These are phyloP conservation scores for Teratosphaeriaceae sp. DNA, from an alignment of 2,329 filamentous ascomycete genomes.

Conservation along the genomic window DNA sequence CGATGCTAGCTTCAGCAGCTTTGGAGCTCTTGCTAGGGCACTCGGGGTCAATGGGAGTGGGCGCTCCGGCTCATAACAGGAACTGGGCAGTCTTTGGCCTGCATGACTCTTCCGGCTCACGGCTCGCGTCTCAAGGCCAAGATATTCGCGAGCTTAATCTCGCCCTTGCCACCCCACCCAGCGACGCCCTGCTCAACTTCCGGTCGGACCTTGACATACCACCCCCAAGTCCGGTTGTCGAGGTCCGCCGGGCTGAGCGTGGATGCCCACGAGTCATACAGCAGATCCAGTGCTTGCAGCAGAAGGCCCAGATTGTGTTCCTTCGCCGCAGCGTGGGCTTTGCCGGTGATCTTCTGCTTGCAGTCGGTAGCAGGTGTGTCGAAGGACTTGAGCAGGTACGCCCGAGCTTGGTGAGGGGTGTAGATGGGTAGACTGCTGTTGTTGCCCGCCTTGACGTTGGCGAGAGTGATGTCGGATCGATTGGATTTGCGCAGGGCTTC, in stretches of 20 bases:
- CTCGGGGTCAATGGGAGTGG: too few species aligned
- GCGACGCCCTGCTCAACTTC: constrained; percentile 66
- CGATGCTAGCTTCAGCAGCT: neutral
- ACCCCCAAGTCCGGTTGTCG: constrained; percentile 69
- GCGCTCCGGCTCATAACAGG: neutral
- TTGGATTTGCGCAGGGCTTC: constrained; percentile 48
- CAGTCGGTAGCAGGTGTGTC: constrained; percentile 14
- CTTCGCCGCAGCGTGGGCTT: constrained; percentile 52
- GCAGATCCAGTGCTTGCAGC: constrained; percentile 62
- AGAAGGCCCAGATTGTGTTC: constrained; percentile 63
- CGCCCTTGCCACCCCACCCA: constrained; percentile 79
- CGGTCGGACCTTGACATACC: constrained; percentile 72
- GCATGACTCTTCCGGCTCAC: too few species aligned
- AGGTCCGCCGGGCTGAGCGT: constrained; percentile 59
- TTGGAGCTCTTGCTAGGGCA: neutral
- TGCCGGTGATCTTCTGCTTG: constrained; percentile 48
- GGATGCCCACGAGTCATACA: constrained; percentile 69
- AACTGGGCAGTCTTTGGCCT: too few species aligned
- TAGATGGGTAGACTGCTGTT: constrained; percentile 61
- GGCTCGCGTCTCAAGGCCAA: constrained; percentile 33
- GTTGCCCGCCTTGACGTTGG: constrained; percentile 18
- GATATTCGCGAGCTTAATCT: constrained; percentile 60
- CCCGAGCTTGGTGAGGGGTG: constrained; percentile 60
- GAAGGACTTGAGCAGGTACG: constrained; percentile 55
- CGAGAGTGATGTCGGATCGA: constrained; percentile 18